Evolutionary conservation across 2,329 filamentous ascomycete species (phyloP).

Genomic region (Colletotrichum sidae): DNA sequence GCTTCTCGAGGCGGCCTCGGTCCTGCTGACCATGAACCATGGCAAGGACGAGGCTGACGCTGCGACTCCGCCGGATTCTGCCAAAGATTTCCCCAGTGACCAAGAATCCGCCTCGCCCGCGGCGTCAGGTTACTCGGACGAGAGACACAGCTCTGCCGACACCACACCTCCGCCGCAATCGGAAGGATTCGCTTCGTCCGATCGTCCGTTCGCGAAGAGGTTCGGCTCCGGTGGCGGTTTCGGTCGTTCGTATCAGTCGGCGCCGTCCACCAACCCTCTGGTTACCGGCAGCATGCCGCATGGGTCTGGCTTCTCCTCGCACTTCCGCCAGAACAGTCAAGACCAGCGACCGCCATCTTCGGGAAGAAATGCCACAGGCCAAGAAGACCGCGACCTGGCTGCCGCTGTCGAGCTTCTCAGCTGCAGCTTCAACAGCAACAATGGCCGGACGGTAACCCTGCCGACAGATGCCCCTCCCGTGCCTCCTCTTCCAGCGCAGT

Average conservation of each 20-base stretch:
- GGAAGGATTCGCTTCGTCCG: slow-evolving; percentile 69
- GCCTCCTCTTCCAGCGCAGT: slow-evolving; percentile 85
- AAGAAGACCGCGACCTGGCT: slow-evolving; percentile 88
- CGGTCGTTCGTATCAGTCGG: slow-evolving; percentile 86
- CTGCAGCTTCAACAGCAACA: slow-evolving; percentile 87
- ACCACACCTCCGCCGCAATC: slow-evolving; percentile 89
- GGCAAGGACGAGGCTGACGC: slow-evolving; percentile 59
- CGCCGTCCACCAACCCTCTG: slow-evolving; percentile 63
- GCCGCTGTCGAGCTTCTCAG: slow-evolving; percentile 91
- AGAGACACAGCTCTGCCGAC: slow-evolving; percentile 85
- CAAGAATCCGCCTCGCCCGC: slow-evolving; percentile 82
- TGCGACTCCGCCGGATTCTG: slow-evolving; percentile 72
- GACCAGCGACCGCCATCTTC: slow-evolving; percentile 80
- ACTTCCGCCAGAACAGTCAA: slow-evolving; percentile 80
- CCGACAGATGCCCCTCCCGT: slow-evolving; percentile 85
- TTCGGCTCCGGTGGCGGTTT: slow-evolving; percentile 69
- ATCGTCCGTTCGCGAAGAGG: slow-evolving; percentile 65
- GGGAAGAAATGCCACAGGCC: slow-evolving; percentile 78
- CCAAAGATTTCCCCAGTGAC: slow-evolving; percentile 80
- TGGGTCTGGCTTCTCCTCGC: slow-evolving; percentile 59
- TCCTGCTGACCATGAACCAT: slow-evolving; percentile 88
- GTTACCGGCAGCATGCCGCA: slow-evolving; percentile 64
- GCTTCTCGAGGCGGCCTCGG: slow-evolving; percentile 95
- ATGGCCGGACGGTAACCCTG: slow-evolving; percentile 70
- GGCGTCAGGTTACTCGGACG: slow-evolving; percentile 83